Evolutionary conservation across 2,329 filamentous ascomycete species (phyloP).

Genomic region (Rutstroemia sydowiana): DNA sequence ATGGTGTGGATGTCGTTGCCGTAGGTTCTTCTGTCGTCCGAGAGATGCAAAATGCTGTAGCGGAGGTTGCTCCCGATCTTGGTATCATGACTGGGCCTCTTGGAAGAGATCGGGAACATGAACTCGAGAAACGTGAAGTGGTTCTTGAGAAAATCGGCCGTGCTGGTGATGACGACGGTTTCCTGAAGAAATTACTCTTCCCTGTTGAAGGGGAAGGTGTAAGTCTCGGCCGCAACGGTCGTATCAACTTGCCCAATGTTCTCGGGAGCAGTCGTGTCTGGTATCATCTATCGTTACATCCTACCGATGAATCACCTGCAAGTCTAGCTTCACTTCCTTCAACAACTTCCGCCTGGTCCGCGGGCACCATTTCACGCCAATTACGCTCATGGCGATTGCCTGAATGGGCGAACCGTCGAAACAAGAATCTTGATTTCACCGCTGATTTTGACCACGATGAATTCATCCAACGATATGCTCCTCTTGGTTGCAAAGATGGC

Average conservation of each 20-base stretch:
- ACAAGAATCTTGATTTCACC: constrained; percentile 88
- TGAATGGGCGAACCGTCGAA: constrained; percentile 93
- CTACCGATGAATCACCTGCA: constrained; percentile 77
- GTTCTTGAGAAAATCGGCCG: constrained; percentile 79
- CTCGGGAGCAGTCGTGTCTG: constrained; percentile 83
- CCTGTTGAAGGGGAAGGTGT: constrained; percentile 74
- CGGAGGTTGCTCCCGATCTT: constrained; percentile 69
- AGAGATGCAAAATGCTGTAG: constrained; percentile 79
- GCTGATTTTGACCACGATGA: constrained; percentile 94
- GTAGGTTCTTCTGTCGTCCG: constrained; percentile 76
- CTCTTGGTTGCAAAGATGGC: constrained; percentile 81
- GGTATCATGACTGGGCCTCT: constrained; percentile 63
- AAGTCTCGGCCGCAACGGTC: constrained; percentile 66
- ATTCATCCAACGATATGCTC: constrained; percentile 74
- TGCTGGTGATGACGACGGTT: constrained; percentile 75
- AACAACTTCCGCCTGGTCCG: constrained; percentile 82
- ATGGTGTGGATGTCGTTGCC: constrained; percentile 70
- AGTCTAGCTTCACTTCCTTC: constrained; percentile 65
- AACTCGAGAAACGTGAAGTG: constrained; percentile 73
- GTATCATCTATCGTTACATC: constrained; percentile 90
- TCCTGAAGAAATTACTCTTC: constrained; percentile 74
- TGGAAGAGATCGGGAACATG: constrained; percentile 66
- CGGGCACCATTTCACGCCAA: constrained; percentile 84
- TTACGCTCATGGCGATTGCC: constrained; percentile 87
- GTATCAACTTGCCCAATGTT: constrained; percentile 68